Evolutionary conservation across 2,329 filamentous ascomycete species (phyloP).

Genomic region (Pseudogymnoascus sp.): DNA sequence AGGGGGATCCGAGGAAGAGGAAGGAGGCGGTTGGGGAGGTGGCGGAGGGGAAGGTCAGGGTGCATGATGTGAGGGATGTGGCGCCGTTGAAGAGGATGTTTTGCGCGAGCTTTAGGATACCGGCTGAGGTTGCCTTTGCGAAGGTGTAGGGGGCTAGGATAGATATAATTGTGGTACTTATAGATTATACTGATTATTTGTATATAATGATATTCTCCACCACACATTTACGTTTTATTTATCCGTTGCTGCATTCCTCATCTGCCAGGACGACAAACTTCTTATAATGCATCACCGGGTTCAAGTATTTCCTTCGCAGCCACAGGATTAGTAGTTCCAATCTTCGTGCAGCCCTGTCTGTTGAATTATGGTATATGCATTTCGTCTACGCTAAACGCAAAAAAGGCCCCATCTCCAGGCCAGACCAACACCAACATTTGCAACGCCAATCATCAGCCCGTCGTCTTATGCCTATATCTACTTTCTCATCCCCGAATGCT

Average conservation of each 20-base stretch:
- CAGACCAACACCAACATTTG: conserved; percentile 3
- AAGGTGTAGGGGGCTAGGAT: conserved; percentile 2
- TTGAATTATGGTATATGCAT: conserved; percentile 8
- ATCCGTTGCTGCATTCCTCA: background rate
- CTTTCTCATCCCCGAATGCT: background rate
- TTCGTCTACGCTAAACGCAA: conserved; percentile 9
- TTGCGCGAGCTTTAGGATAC: conserved; percentile 85
- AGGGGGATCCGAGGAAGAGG: conserved; percentile 31
- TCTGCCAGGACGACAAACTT: background rate
- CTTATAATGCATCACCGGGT: background rate
- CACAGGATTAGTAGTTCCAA: background rate
- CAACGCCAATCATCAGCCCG: background rate
- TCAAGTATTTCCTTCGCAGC: background rate
- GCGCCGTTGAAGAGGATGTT: conserved; percentile 95
- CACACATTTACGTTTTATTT: background rate
- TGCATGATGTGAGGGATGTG: conserved; percentile 74
- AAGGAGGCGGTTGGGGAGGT: conserved; percentile 35
- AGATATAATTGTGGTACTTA: background rate
- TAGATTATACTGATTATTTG: background rate
- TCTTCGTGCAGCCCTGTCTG: background rate
- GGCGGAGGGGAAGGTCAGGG: conserved; percentile 42
- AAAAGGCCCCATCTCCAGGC: conserved; percentile 2
- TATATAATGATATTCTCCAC: background rate
- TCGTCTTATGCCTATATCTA: background rate
- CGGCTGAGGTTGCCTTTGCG: conserved; percentile 69